Evolutionary conservation across 225 moss, liverwort and hornwort genomes (phyloP), one percentile per base, ranked within the genome.

Genomic region (Takakia lepidozioides): DNA sequence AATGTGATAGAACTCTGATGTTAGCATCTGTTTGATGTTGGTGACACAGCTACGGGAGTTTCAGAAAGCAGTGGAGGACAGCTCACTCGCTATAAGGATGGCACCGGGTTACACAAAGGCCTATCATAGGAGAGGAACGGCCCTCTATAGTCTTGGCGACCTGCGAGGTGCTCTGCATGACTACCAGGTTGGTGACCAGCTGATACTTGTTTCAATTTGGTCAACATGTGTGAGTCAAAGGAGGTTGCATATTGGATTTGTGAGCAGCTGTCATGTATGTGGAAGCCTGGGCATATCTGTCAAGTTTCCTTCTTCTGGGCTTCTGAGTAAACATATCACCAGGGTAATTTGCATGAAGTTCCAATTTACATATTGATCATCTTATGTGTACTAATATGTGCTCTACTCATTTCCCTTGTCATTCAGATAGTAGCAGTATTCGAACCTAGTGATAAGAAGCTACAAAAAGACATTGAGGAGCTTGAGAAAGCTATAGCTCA

Each of bases 91-190:
- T 9, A 59, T 75, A 15, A 24, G 57, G 27, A 11, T 37, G 19
- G 66, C 49, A 40, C 49, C 51, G 9, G 2, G 26, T 20, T 46
- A 62, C 16, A 49, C 27, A 21, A 76, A 76, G 49, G 63, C 67
- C 11, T 67, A 54, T 36, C 38, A 71, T 22, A 56, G 60, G 1
- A 66, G 60, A 22, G 71, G 53, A 20, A 0, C 42, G 28, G 63
- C 71, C 19, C 6, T 43, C n/a, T 14, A 60, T 3, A 71, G 60
- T 13, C 60, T 76, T 59, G 60, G 67, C 23, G 52, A 76, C 29
- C 21, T 67, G 2, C 3, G 63, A 41, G 51, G 21, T 43, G 63
- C 71, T 38, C 28, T 75, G 1, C 27, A 36, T 0, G 70, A 75
- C 32, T 75, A 66, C 26, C 58, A 63, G 51, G 75, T 75, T 21